Conservation (phyloP, 306 rosid species). For the Pachyrhizus erosus region DNA sequence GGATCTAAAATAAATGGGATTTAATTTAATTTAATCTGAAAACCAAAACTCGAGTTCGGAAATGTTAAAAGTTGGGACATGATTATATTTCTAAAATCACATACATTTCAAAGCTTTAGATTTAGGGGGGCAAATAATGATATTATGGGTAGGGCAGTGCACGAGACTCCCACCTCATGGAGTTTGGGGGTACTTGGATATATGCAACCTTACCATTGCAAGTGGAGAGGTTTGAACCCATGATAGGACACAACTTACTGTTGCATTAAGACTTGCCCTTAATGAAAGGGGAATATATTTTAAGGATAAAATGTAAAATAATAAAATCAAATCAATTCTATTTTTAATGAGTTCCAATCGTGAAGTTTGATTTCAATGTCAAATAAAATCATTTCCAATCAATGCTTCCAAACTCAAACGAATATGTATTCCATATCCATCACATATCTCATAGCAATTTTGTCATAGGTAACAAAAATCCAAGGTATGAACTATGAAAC, state of each 20-base stretch:
- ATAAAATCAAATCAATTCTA: neutral
- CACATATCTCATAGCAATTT: neutral
- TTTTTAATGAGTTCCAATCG: neutral
- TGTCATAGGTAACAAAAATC: neutral
- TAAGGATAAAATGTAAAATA: neutral
- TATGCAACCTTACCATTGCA: neutral
- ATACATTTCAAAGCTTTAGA: neutral
- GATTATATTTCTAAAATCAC: neutral
- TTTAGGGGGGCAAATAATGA: no score
- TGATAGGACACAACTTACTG: neutral
- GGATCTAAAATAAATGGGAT: neutral
- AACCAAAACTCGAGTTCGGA: neutral
- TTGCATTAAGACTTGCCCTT: neutral
- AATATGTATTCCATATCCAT: neutral
- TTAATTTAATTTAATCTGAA: slow-evolving; percentile 14
- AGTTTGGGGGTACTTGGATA: neutral
- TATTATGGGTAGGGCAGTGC: neutral
- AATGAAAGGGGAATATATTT: neutral
- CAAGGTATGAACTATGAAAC: neutral
- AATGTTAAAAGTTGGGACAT: neutral
- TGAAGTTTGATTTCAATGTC: neutral
- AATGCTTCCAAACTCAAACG: neutral
- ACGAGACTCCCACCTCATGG: neutral
- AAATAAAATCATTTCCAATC: neutral
- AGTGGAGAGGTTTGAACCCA: neutral